Percentiles rank a stretch among this genome's conserved stretches.
Conservation (phyloP, 1,139 yeast species). For the Diutina neorugosa region DNA sequence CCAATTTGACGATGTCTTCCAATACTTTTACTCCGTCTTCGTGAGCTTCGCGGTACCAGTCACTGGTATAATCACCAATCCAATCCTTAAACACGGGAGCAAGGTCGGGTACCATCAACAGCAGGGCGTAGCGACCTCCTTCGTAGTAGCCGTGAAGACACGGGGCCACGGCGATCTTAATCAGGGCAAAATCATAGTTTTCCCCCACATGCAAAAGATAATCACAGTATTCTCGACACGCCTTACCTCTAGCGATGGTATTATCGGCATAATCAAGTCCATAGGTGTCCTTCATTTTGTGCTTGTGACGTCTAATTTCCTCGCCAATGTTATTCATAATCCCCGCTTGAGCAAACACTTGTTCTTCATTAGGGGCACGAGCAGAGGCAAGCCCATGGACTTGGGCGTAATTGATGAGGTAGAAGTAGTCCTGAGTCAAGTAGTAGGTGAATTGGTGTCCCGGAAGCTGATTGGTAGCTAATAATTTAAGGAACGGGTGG, state of each 20-base stretch:
- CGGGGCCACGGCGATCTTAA: conserved; percentile 61
- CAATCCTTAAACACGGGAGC: conserved; percentile 39
- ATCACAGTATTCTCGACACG: conserved; percentile 48
- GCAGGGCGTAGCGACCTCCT: neutral
- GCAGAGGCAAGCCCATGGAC: conserved; percentile 57
- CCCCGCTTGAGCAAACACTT: conserved; percentile 38
- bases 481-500: conserved; percentile 47
- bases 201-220: conserved; percentile 44
- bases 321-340: conserved; percentile 40
- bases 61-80: conserved; percentile 50
- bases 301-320: conserved; percentile 47
- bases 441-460: conserved; percentile 42
- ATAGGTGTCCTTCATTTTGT: conserved; percentile 33
- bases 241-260: conserved; percentile 39
- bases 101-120: conserved; percentile 11
- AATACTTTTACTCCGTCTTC: conserved; percentile 34
- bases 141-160: conserved; percentile 58
- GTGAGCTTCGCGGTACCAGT: conserved; percentile 44
- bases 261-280: conserved; percentile 34
- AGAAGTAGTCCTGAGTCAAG: conserved; percentile 62
- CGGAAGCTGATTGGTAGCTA: conserved; percentile 43
- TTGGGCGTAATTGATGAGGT: conserved; percentile 56
- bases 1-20: conserved; percentile 7
- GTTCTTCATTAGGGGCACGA: conserved; percentile 43
- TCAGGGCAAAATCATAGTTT: conserved; percentile 47